Evolutionary conservation across 2,329 filamentous ascomycete species (phyloP), one percentile per base, ranked within the genome.

Genomic region (Claviceps capensis): DNA sequence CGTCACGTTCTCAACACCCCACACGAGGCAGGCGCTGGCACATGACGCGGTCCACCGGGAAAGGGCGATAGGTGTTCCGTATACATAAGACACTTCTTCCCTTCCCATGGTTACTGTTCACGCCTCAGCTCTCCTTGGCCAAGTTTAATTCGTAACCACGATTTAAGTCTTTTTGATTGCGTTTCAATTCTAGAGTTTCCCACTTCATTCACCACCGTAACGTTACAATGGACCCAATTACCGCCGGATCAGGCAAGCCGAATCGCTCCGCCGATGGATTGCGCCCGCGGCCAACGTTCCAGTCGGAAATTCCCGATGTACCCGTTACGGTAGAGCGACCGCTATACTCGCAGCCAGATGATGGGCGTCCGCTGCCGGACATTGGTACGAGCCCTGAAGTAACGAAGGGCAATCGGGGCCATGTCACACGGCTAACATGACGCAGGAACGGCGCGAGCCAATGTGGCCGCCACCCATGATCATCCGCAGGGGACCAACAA

Each of bases 401-500:
- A 34, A 34, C 30, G 4, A 22, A 22, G 3, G 9, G 3, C 9
- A 34, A 34, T 34, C 9, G 30, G 30, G 9, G 30, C 30, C 30
- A 34, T 34, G 9, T 34, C 30, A 34, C 9, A 11, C 30, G 30
- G 17, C 34, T 9, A 4, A 43, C 47, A 1, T 22, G 19, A 11
- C 19, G 16, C 48, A 60, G 67, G 67, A 13, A 67, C 63, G 14
- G 58, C 66, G 5, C 56, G 66, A 22, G 65, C 59, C n/a, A 69
- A 67, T 40, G 54, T 66, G 41, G 66, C 67, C 1, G 62, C 67
- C 9, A 63, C 64, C 0, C 61, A 63, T 37, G 61, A 66, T 7
- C 57, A 62, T 40, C 67, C 66, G 0, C 53, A 63, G 9, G 67
- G 67, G 6, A 69, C 67, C 11, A 63, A 62, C 8, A 60, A 62